Evolutionary conservation across 345 rosid genomes (phyloP), one percentile per base, ranked within the genome.

Genomic region (Dovyalis caffra): DNA sequence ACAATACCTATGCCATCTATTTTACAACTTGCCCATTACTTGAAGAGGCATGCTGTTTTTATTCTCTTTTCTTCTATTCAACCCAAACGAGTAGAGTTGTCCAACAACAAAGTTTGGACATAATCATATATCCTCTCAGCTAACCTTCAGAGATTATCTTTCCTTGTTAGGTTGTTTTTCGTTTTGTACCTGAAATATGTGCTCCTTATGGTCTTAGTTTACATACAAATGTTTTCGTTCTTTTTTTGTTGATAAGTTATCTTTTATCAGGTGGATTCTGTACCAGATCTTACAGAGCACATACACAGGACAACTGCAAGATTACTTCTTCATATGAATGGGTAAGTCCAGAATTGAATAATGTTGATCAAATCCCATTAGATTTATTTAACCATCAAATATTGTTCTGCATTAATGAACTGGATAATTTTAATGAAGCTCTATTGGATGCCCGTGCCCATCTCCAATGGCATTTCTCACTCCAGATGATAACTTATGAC

Each of bases 301-400:
- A 87, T 96, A 81, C 97, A 96, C 76, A 85, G 90, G 86, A 87
- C 96, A 74, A 96, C 97, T 77, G 97, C 97, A 37, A 93, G 94
- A 80, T 81, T 83, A 65, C 86, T 96, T 72, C 97, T 96, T 68
- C 99, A 93, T 75, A 91, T 96, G 62, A 85, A 92, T 56, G 98
- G 99, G 99, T 96, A 87, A 89, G 85, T 68, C 49, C 57, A 72
- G 25, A n/a, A 75, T 34, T 64, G 35, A 31, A 47, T 47, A 47
- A 47, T 47, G n/a, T 47, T 47, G 21, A 47, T 47, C 7, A 3
- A 64, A 2, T 23, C 68, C 18, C 8, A 8, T 35, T 34, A 33
- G 9, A 34, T 16, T 64, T 33, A 64, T 64, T 64, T 33, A 32
- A 33, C n/a, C 40, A 64, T 32, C 14, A 2, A 12, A 64, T 16